Evolutionary conservation across 2,329 filamentous ascomycete genomes (phyloP), one percentile per base, ranked within the genome.

Genomic region (Fonsecaea nubica): DNA sequence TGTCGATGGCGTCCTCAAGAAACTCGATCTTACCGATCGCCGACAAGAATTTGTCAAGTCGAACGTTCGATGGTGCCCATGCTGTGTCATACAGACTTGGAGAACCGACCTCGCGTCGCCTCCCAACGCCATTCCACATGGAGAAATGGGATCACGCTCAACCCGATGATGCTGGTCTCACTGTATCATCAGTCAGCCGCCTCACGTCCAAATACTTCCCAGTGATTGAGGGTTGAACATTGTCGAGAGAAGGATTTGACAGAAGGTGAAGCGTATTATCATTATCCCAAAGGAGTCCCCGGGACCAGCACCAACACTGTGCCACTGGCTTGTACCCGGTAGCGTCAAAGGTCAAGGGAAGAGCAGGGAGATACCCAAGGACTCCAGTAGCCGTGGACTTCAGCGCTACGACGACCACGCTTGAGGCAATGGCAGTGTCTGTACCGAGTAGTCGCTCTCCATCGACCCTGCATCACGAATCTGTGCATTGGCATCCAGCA

Each of bases 151-250:
- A 50, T 12, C 7, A n/a, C 13, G 21, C 18, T 10, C 45, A 50
- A 25, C 21, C 4, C 7, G 45, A 50, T 50, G 45, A 50, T 50
- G 45, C 45, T 50, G 45, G 45, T 21, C 45, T 50, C 45, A 50
- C 45, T 50, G 18, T 50, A 50, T 50, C 45, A 50, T 50, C 45
- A 50, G 45, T 50, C 45, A 50, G 45, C 45, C 45, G 12, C 12
- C 18, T 50, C 25, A 25, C 18, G 21, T 50, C 21, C 40, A 15
- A 25, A 9, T 0, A 21, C 45, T 8, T 10, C 2, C 18, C 1
- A 1, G 15, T 25, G 6, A 21, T 50, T 13, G 45, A 50, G 45
- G 5, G 25, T 25, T 21, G 18, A 12, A 8, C 10, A 50, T 4
- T 8, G 13, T 25, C 5, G 18, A 25, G n/a, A 18, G 18, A 2